These are phyloP conservation scores for Asparagopsis taxiformis DNA, from an alignment of 31 red algal species.

Conservation along the genomic window DNA sequence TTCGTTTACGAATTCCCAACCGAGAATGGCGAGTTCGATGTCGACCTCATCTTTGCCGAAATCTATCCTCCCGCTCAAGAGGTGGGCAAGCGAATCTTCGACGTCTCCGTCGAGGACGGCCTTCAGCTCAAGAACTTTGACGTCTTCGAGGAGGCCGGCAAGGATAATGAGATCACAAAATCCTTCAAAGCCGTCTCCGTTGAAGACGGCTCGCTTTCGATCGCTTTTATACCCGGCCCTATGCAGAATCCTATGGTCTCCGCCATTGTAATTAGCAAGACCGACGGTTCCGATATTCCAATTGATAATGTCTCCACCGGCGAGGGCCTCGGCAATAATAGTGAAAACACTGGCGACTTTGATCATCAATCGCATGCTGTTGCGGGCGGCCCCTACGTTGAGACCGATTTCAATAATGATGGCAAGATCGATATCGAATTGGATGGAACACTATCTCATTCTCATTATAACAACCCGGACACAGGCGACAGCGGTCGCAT, in stretches of 20 bases:
- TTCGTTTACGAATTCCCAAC: slow-evolving; percentile 42
- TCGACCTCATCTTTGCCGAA: slow-evolving; percentile 58
- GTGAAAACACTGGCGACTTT: background rate
- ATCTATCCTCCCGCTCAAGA: slow-evolving; percentile 14
- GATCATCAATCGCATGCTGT: slow-evolving; percentile 76
- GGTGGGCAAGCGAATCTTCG: slow-evolving; percentile 24
- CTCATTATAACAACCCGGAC: slow-evolving; percentile 52
- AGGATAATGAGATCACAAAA: slow-evolving; percentile 21
- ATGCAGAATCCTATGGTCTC: slow-evolving; percentile 57
- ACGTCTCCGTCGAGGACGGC: slow-evolving; percentile 34
- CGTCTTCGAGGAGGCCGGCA: slow-evolving; percentile 33
- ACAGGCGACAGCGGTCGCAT: slow-evolving; percentile 46
- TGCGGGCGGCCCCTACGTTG: slow-evolving; percentile 40
- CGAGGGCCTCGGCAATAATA: slow-evolving; percentile 13
- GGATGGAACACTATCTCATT: slow-evolving; percentile 56
- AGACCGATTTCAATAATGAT: slow-evolving; percentile 43
- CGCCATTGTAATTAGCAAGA: slow-evolving; percentile 18
- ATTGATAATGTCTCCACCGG: background rate
- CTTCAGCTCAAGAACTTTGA: slow-evolving; percentile 36
- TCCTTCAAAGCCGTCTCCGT: slow-evolving; percentile 17
- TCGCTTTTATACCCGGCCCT: slow-evolving; percentile 22
- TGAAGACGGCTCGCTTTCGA: slow-evolving; percentile 14
- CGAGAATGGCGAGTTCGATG: slow-evolving; percentile 21
- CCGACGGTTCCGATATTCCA: slow-evolving; percentile 36
- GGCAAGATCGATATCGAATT: slow-evolving; percentile 11